phyloP scores from a whole-genome alignment of 352 stramenopile species.

The Phytopythium oedochilum region DNA sequence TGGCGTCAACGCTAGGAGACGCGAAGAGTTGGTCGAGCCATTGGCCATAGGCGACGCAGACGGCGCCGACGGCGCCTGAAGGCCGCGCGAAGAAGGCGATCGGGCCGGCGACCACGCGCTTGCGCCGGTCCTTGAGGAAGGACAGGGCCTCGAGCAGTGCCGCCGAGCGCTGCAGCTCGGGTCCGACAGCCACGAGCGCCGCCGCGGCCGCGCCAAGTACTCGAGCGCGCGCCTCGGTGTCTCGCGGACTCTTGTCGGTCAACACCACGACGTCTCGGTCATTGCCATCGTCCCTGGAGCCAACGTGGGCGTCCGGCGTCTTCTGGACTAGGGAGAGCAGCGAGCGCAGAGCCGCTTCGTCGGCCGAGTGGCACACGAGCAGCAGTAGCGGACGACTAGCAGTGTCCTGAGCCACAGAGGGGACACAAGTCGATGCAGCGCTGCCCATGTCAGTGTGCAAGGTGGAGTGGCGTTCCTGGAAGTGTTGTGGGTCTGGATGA shows the following conservation, averaged over 20 bases:
- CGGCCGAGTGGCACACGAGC: conserved; percentile 20
- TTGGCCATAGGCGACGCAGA: conserved; percentile 36
- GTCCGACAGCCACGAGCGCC: conserved; percentile 35
- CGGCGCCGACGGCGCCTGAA: conserved; percentile 36
- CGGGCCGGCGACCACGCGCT: conserved; percentile 27
- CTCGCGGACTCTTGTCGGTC: conserved; percentile 29
- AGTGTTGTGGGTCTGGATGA: too few relatives aligned
- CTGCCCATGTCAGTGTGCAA: conserved; percentile 23
- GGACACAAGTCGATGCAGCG: conserved; percentile 11
- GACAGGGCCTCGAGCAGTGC: conserved; percentile 38
- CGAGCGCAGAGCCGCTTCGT: conserved; percentile 9
- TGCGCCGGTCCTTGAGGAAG: conserved; percentile 44
- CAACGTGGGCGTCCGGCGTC: background rate
- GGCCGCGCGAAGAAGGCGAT: conserved; percentile 35
- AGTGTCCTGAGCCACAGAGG: background rate
- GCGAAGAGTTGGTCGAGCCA: conserved; percentile 34
- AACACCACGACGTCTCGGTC: conserved; percentile 20
- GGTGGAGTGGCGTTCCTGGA: too few relatives aligned
- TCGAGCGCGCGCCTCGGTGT: conserved; percentile 23
- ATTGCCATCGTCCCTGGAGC: background rate
- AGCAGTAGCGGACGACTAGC: conserved; percentile 5
- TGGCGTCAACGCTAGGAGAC: background rate
- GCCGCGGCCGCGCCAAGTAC: conserved; percentile 19
- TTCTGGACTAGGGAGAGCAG: conserved; percentile 2
- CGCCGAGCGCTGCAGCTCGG: conserved; percentile 25